Percentiles rank a stretch among this genome's conserved stretches.
Conservation (phyloP, 1,139 yeast species). For the Saccharomyces hybrid region DNA sequence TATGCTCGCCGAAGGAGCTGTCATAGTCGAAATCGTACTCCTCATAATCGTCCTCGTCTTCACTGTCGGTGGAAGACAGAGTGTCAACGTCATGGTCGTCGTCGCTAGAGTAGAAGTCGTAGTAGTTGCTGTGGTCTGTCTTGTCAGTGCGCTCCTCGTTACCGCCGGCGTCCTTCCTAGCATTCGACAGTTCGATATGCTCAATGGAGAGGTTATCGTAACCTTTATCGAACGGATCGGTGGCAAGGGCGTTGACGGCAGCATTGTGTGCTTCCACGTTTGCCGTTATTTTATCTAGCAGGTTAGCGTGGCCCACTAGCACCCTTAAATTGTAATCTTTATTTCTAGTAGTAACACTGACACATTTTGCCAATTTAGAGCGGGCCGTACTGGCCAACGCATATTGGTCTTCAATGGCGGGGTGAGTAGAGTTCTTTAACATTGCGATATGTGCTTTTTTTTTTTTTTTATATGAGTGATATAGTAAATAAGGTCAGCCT, state of each 20-base stretch:
- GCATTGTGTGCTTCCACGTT: slow-evolving; percentile 9
- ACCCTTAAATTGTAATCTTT: slow-evolving; percentile 21
- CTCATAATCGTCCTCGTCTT: neutral
- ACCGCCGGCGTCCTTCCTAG: neutral
- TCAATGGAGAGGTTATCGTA: neutral
- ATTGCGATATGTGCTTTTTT: neutral
- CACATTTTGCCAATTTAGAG: slow-evolving; percentile 18
- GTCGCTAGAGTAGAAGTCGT: neutral
- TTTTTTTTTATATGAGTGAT: neutral
- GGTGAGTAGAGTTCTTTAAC: slow-evolving; percentile 6
- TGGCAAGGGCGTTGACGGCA: neutral
- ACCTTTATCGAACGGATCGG: neutral
- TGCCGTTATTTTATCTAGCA: slow-evolving; percentile 21
- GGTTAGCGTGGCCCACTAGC: slow-evolving; percentile 27
- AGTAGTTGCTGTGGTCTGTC: neutral
- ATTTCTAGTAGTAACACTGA: slow-evolving; percentile 8
- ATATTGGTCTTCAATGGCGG: slow-evolving; percentile 16
- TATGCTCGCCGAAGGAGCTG: neutral
- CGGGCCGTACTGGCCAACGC: slow-evolving; percentile 20
- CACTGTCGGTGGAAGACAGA: neutral
- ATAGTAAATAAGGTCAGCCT: neutral
- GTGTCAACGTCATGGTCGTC: neutral
- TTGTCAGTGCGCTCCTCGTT: neutral
- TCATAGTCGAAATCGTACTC: neutral
- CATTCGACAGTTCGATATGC: neutral